phyloP scores from a whole-genome alignment of 2,329 filamentous ascomycete species.

The Alternaria panax region DNA sequence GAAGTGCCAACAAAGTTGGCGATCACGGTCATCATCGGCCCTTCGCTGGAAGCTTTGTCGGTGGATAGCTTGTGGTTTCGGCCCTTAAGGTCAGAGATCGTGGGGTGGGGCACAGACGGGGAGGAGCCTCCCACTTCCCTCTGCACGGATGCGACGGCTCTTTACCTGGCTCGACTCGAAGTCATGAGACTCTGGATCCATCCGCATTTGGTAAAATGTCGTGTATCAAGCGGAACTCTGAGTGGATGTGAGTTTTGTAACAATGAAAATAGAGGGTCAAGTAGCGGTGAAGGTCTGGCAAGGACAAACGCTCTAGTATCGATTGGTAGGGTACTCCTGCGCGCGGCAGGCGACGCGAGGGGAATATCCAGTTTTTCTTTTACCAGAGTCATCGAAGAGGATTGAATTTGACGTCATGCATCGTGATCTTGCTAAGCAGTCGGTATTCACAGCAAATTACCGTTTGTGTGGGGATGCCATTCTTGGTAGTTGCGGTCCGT shows the following conservation, averaged over 20 bases:
- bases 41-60: conserved; percentile 19
- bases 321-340: conserved; percentile 6
- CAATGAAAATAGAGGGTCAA: conserved; percentile 3
- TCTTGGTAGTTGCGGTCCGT: conserved; percentile 8
- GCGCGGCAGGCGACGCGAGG: conserved; percentile 2
- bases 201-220: conserved; percentile 3
- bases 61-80: conserved; percentile 16
- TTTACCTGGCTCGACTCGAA: conserved; percentile 13
- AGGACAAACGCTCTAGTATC: conserved; percentile 2
- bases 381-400: conserved; percentile 7
- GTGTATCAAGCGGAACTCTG: not conserved
- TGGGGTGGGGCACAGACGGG: conserved; percentile 20
- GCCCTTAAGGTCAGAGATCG: conserved; percentile 16
- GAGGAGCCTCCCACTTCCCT: not conserved
- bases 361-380: conserved; percentile 7
- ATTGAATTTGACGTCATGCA: conserved; percentile 32
- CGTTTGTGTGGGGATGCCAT: conserved; percentile 31
- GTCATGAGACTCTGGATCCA: conserved; percentile 5
- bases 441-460: conserved; percentile 15
- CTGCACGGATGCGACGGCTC: conserved; percentile 23
- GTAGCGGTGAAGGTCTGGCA: conserved; percentile 17
- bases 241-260: not conserved
- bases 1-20: conserved; percentile 29
- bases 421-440: conserved; percentile 24
- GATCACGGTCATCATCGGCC: conserved; percentile 20